phyloP scores from a whole-genome alignment of 345 rosid genomes.

The rapeseed (Brassica napus) region Da-Ae NC_063448.1:50625001-50625500 shows the following conservation, averaged over 20 bases:
- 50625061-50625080: not conserved
- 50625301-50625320: conserved; percentile 42
- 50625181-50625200: conserved; percentile 36
- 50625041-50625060: not conserved
- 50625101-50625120: conserved; percentile 27
- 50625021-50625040: not conserved
- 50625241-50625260: conserved; percentile 91
- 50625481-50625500: conserved; percentile 1
- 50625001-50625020: not conserved
- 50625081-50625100: conserved; percentile 19
- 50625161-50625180: conserved; percentile 38
- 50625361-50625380: conserved; percentile 67
- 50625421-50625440: conserved; percentile 36
- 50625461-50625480: not conserved
- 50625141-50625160: conserved; percentile 62
- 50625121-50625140: conserved; percentile 70
- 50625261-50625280: conserved; percentile 80
- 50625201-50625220: conserved; percentile 69
- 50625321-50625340: conserved; percentile 40
- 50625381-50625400: conserved; percentile 74
- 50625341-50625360: conserved; percentile 50
- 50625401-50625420: conserved; percentile 28
- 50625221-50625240: conserved; percentile 68
- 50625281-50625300: conserved; percentile 63
- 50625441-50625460: conserved; percentile 14